Evolutionary conservation across 225 moss, liverwort and hornwort genomes (phyloP), one percentile per base, ranked within the genome.

Genomic region (Climacium dendroides): DNA sequence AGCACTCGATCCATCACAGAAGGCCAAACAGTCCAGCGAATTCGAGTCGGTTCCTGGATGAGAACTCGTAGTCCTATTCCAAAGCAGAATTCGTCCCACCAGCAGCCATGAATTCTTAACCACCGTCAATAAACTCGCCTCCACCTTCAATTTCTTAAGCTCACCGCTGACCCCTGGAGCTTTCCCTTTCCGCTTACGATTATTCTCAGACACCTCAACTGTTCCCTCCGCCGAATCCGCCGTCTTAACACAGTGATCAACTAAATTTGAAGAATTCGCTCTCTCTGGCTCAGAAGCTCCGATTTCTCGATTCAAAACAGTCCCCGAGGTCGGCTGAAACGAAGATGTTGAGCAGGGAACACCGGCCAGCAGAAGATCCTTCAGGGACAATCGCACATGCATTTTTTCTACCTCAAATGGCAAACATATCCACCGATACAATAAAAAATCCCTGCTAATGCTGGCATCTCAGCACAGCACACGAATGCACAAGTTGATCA

Each of bases 21-120:
- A 93, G 62, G 95, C 94, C 83, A 95, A 85, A 83, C 96, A 97
- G 86, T 97, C 96, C 67, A 94, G 89, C 54, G 93, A 91, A 86
- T 91, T 91, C 10, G 85, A 91, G 37, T 93, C 92, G 57, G 86
- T 72, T 52, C 90, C 91, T n/a, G 89, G 81, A 82, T 91, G 92
- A 48, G 94, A 87, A 85, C 83, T 91, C 80, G 57, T 35, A 69
- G 62, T 86, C 87, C 88, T 88, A 64, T 95, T 95, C 93, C 96
- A 96, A 29, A 96, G 92, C 91, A 93, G 91, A 77, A 96, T 82
- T 77, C 93, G 91, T 58, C 96, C 96, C 52, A 91, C 90, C 53
- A 96, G 87, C 43, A 87, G 41, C 88, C 87, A 65, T 34, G 91
- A 52, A 30, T 89, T 88, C 78, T 82, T 79, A 35, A 82, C 88